Percentiles rank a stretch among this genome's conserved stretches.
Evolutionary conservation across 1,284 basidiomycete genomes (phyloP).

Genomic region (Schizopora paradoxa): DNA sequence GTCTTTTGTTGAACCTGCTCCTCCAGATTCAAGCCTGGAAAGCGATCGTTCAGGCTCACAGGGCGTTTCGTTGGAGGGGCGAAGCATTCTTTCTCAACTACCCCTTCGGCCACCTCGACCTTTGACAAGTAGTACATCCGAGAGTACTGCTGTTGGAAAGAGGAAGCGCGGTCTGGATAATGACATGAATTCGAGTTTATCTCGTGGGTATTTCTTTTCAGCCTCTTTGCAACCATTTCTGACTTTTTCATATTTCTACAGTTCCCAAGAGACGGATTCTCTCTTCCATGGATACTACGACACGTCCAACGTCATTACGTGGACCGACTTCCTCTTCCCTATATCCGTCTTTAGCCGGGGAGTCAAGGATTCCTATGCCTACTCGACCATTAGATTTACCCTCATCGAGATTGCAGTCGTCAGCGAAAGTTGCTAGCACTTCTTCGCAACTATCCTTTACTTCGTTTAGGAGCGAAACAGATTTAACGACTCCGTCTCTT

Average conservation of each 20-base stretch:
- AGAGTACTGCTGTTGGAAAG: constrained; percentile 34
- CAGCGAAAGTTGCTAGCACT: not conserved
- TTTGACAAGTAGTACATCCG: too few relatives aligned
- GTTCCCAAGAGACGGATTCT: too few relatives aligned
- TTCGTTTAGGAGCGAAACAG: constrained; percentile 20
- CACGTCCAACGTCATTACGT: not conserved
- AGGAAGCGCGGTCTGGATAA: constrained; percentile 29
- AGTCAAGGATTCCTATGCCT: not conserved
- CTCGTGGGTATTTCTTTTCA: not conserved
- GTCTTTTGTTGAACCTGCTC: not conserved
- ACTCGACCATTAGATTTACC: not conserved
- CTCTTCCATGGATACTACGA: too few relatives aligned
- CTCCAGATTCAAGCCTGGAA: too few relatives aligned
- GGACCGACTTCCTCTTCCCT: not conserved
- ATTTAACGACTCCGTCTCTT: constrained; percentile 55
- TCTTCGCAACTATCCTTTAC: not conserved
- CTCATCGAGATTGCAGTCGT: not conserved
- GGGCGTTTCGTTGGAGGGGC: too few relatives aligned
- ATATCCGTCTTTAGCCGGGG: not conserved
- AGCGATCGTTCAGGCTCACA: too few relatives aligned
- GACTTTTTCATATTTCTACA: too few relatives aligned
- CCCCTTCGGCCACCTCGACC: too few relatives aligned
- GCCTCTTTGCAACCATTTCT: not conserved
- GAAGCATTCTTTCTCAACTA: too few relatives aligned
- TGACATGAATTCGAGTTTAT: not conserved